Evolutionary conservation across 169 alveolate species (phyloP).

Genomic region (Eimeria zaria): DNA sequence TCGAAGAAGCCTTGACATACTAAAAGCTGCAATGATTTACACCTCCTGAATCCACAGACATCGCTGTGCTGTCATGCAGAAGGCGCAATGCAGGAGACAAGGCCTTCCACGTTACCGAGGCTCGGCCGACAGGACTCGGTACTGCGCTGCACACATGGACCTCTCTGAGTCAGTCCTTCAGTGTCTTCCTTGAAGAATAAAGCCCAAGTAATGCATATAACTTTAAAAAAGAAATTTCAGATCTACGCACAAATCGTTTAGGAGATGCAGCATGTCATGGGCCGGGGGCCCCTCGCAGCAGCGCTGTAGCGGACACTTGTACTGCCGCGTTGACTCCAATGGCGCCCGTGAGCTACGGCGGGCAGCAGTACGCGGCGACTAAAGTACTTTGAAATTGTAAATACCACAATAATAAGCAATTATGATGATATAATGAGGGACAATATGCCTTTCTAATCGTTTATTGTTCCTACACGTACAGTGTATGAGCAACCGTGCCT

Average conservation of each 20-base stretch:
- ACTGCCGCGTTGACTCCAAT: background rate
- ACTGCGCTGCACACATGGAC: background rate
- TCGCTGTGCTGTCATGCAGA: background rate
- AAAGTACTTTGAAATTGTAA: background rate
- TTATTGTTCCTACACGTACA: background rate
- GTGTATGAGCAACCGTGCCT: background rate
- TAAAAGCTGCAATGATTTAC: background rate
- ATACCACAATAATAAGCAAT: background rate
- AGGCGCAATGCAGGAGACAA: background rate
- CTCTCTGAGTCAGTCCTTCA: background rate
- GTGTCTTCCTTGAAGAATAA: slow-evolving; percentile 15
- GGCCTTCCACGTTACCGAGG: background rate
- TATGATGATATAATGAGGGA: background rate
- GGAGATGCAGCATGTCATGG: background rate
- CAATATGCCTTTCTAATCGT: background rate
- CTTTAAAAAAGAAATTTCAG: background rate
- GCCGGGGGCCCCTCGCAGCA: slow-evolving; percentile 24
- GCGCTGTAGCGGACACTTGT: background rate
- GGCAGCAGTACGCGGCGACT: background rate
- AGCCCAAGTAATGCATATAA: background rate
- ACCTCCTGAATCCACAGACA: slow-evolving; percentile 13
- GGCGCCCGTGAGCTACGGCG: background rate
- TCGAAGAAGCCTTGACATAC: slow-evolving; percentile 26
- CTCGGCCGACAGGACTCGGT: slow-evolving; percentile 52
- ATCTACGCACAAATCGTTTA: background rate